phyloP scores from a whole-genome alignment of 73 alveolate species.

The Tetrahymena thermophila region DNA sequence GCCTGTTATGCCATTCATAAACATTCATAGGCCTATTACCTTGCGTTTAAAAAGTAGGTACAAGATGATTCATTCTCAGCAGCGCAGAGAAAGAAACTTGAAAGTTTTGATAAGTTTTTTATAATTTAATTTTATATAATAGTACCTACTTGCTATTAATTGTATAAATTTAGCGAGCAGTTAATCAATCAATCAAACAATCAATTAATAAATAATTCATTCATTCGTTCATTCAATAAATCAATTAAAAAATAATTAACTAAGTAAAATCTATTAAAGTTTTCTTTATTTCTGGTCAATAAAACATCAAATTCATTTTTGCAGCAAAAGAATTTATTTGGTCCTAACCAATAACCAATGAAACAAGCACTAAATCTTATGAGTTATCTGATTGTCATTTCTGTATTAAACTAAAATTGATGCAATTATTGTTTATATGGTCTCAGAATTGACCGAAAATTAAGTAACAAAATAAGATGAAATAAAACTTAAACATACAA shows the following conservation, averaged over 20 bases:
- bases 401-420: background rate
- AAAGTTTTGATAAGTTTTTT: no score
- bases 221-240: background rate
- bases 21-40: background rate
- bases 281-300: background rate
- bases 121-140: no score
- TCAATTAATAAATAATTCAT: background rate
- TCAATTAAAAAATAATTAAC: background rate
- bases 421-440: no score
- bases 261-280: no score
- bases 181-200: background rate
- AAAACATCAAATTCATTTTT: background rate
- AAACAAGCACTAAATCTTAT: no score
- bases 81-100: background rate
- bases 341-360: background rate
- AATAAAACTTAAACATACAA: no score
- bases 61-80: background rate
- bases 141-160: background rate
- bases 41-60: background rate
- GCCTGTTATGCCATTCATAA: background rate
- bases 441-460: no score
- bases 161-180: no score
- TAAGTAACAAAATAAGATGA: no score
- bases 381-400: no score
- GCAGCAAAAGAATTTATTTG: no score